Conservation (phyloP, 176 grass and related monocot species). For the Olyra latifolia region DNA sequence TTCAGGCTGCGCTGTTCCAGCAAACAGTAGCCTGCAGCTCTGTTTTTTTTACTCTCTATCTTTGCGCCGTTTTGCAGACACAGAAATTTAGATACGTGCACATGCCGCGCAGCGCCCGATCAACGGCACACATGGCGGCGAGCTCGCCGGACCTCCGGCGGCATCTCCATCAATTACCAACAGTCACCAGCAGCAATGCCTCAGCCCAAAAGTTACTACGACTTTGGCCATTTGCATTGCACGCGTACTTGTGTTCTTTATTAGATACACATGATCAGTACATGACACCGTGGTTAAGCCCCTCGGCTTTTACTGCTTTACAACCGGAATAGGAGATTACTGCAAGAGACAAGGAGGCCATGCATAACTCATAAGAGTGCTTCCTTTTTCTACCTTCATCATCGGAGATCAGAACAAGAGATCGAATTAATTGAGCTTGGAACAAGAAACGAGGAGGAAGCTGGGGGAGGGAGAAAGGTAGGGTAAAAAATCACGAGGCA, state of each 20-base stretch:
- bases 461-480: neutral
- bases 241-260: neutral
- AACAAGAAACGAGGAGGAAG: neutral
- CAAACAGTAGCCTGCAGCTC: slow-evolving; percentile 17
- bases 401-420: neutral
- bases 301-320: neutral
- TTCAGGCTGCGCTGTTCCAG: neutral
- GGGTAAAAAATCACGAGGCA: slow-evolving; percentile 1
- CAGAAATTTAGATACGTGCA: slow-evolving; percentile 18
- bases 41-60: neutral
- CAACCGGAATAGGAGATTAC: neutral
- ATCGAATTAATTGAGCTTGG: neutral
- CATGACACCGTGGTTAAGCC: slow-evolving; percentile 16
- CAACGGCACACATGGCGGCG: slow-evolving; percentile 37
- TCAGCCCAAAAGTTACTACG: neutral
- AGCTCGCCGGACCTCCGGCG: neutral
- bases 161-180: slow-evolving; percentile 33
- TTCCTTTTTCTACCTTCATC: neutral
- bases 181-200: neutral
- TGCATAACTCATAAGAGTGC: neutral
- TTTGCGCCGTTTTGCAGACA: neutral
- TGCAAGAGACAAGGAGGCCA: neutral
- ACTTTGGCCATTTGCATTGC: neutral
- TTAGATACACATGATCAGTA: neutral
- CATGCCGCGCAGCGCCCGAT: slow-evolving; percentile 47